Conservation (phyloP, 306 rosid genomes). For the Vigna mungo region DNA sequence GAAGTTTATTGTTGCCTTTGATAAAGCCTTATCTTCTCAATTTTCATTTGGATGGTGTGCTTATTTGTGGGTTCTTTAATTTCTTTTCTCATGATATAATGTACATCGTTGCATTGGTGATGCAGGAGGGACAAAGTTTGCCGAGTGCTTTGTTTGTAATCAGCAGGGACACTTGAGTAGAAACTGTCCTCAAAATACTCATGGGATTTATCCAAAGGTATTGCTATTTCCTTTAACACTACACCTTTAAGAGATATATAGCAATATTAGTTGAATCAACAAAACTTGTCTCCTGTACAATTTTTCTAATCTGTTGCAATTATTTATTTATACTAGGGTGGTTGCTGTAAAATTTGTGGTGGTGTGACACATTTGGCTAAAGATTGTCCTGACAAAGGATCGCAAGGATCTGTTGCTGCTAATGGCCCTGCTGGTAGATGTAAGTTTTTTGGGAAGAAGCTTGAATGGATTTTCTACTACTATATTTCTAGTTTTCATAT, state of each 20-base stretch:
- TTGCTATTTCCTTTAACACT: background rate
- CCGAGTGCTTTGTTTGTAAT: slow-evolving; percentile 86
- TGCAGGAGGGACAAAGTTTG: slow-evolving; percentile 93
- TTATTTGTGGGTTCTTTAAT: background rate
- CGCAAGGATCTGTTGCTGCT: slow-evolving; percentile 43
- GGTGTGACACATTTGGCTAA: slow-evolving; percentile 94
- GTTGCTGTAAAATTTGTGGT: slow-evolving; percentile 91
- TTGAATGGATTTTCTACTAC: background rate
- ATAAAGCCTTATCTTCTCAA: slow-evolving; percentile 8
- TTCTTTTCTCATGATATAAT: background rate
- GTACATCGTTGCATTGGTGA: slow-evolving; percentile 41
- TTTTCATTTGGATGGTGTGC: background rate
- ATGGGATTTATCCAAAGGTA: slow-evolving; percentile 96
- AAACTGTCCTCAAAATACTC: slow-evolving; percentile 86
- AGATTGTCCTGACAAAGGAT: slow-evolving; percentile 85
- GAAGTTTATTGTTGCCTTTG: background rate
- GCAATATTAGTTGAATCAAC: background rate
- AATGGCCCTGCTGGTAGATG: slow-evolving; percentile 40
- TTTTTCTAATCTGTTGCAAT: slow-evolving; percentile 33
- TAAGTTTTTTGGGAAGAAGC: slow-evolving; percentile 44
- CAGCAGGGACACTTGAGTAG: slow-evolving; percentile 90
- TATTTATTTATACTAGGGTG: slow-evolving; percentile 65
- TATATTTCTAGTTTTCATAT: slow-evolving; percentile 28
- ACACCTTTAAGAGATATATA: background rate
- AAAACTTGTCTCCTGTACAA: background rate